A percentile compares a stretch with the other conserved stretches of the same genome.
phyloP scores from a whole-genome alignment of 225 moss, liverwort and hornwort species.

The Marchantia paleacea region DNA sequence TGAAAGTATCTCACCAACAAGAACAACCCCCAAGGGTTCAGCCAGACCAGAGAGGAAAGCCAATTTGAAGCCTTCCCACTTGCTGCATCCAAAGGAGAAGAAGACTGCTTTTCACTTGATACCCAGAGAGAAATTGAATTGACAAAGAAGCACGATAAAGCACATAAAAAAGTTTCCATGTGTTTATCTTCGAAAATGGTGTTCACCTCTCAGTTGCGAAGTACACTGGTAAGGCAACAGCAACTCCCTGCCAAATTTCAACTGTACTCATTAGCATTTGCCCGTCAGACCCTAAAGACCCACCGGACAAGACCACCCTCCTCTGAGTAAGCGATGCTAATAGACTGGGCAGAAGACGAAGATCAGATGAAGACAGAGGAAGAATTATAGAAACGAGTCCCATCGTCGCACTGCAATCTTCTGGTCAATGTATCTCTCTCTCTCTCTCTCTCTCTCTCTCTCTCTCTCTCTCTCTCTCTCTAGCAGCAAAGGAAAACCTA shows the following conservation, averaged over 20 bases:
- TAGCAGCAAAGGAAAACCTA: not conserved
- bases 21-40: slow-evolving; percentile 82
- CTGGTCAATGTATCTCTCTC: too few species aligned
- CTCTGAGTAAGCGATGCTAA: too few species aligned
- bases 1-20: slow-evolving; percentile 49
- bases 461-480: too few species aligned
- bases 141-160: not conserved
- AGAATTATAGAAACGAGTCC: too few species aligned
- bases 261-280: too few species aligned
- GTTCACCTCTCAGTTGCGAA: slow-evolving; percentile 82
- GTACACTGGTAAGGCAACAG: slow-evolving; percentile 92
- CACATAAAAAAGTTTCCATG: not conserved
- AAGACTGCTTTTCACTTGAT: not conserved
- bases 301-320: too few species aligned
- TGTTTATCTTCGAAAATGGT: not conserved
- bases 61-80: slow-evolving; percentile 86
- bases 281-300: too few species aligned
- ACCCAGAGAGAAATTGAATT: too few species aligned
- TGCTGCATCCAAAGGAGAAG: slow-evolving; percentile 36
- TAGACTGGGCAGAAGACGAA: too few species aligned
- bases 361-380: too few species aligned
- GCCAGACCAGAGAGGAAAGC: slow-evolving; percentile 86
- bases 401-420: too few species aligned
- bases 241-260: slow-evolving; percentile 62
- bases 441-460: too few species aligned